Conservation (phyloP, 805 yeast genomes). For the Metschnikowia kunwiensis region DNA sequence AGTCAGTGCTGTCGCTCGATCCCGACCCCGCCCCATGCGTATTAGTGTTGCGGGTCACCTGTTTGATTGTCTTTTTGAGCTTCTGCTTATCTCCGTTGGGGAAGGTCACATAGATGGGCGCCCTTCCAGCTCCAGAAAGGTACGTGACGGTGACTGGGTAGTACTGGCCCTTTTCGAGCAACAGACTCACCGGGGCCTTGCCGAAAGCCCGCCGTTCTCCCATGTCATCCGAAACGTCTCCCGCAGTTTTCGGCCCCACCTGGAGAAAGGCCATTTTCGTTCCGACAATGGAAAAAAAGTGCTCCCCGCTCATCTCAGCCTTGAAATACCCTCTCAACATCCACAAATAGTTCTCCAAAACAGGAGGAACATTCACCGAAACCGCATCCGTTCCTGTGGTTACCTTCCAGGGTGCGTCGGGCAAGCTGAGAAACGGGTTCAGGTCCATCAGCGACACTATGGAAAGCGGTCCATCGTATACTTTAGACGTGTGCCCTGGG, state of each 20-base stretch:
- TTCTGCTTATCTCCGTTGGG: neutral
- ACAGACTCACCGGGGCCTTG: neutral
- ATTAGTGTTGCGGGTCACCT: too few relatives aligned
- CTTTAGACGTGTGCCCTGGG: neutral
- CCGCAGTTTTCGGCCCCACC: neutral
- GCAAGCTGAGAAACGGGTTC: neutral
- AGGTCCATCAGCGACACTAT: neutral
- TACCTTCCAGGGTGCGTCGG: neutral
- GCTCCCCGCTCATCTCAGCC: neutral
- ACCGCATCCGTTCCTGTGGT: neutral
- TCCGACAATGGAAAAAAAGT: conserved; percentile 1
- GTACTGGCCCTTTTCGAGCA: neutral
- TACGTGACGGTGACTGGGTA: conserved; percentile 1
- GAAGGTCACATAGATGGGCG: neutral
- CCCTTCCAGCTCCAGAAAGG: neutral
- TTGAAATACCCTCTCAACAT: neutral
- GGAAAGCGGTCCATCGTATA: neutral
- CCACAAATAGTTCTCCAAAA: neutral
- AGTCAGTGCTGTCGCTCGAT: neutral
- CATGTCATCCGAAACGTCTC: neutral
- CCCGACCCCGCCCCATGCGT: neutral
- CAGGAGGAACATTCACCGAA: neutral
- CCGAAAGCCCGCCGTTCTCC: neutral
- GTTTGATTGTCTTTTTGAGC: neutral
- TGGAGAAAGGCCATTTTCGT: neutral